Base-by-base conservation (phyloP, 2,329 filamentous ascomycete genomes). In the Macroventuria anomochaeta region DNA sequence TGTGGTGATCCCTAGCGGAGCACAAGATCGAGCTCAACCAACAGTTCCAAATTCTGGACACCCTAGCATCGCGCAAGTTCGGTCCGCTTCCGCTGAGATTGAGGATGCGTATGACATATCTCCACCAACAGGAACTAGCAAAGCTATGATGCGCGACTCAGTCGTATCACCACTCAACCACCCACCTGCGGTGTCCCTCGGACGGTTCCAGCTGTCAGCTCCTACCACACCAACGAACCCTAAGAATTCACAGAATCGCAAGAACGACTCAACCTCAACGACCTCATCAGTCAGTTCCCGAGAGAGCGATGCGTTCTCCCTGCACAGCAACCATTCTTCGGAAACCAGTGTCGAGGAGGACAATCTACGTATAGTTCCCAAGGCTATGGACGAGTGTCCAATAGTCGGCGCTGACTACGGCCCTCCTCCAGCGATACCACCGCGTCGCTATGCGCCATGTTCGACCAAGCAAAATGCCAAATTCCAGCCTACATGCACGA, bases 291-390 rank as follows among this genome's bases (percentile, higher is more conserved):
- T 71, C 47, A 71, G 73, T 11, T 74, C 70, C 1, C 62, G 59
- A 25, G 70, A 68, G 18, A 72, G 73, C 49, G 73, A 76, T 47
- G 64, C 69, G 15, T 73, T 69, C 7, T 78, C 77, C 7, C 57
- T 63, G 25, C 72, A 76, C 57, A 79, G 76, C 60, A 63, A 58
- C 37, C 62, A 62, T 13, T 75, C 74, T n/a, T 77, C 75, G 8
- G 61, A 69, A 57, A 76, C 75, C 7, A 77, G 75, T 51, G 52
- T 71, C 8, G 75, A 77, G 64, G 52, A 64, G 54, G 61, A 75
- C 56, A 44, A 58, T 60, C 29, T 55, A 21, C 53, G 13, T 41
- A 54, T 46, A 44, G 33, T 41, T 50, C 12, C 41, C 32, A 51
- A 50, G 13, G 10, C n/a, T 46, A 57, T 46, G 40, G 55, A 32